Percentiles rank a stretch among this genome's conserved stretches.
phyloP scores from a whole-genome alignment of 768 basidiomycete species.

The Amanita exitialis region DNA sequence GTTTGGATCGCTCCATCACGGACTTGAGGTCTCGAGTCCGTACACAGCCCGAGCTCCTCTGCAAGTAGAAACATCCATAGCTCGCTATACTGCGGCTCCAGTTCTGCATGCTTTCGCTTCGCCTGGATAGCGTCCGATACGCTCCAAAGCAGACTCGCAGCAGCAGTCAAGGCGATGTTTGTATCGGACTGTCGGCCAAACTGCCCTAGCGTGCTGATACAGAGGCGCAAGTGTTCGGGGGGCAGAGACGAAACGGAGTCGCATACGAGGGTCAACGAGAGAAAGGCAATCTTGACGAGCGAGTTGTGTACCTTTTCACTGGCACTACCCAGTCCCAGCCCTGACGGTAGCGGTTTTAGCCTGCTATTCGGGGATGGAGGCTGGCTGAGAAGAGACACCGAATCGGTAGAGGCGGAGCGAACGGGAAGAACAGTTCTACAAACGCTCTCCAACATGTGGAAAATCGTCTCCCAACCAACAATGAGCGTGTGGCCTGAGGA shows the following conservation, averaged over 20 bases:
- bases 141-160: conserved; percentile 89
- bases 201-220: conserved; percentile 83
- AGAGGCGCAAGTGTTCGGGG: conserved; percentile 72
- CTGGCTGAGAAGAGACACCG: conserved; percentile 24
- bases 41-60: conserved; percentile 75
- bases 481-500: conserved; percentile 86
- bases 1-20: conserved; percentile 93
- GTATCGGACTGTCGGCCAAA: conserved; percentile 92
- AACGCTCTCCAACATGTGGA: conserved; percentile 85
- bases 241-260: conserved; percentile 83
- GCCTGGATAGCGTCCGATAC: conserved; percentile 93
- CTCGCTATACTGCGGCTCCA: conserved; percentile 66
- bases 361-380: conserved; percentile 27
- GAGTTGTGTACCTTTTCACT: conserved; percentile 62
- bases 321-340: conserved; percentile 45
- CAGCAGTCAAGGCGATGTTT: conserved; percentile 91
- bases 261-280: conserved; percentile 88
- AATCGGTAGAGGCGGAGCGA: conserved; percentile 22
- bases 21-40: conserved; percentile 78
- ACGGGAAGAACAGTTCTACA: conserved; percentile 45
- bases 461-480: conserved; percentile 89
- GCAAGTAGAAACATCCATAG: conserved; percentile 92
- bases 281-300: conserved; percentile 88
- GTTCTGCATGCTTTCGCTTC: conserved; percentile 54
- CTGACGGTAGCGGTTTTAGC: conserved; percentile 34